Evolutionary conservation across 1,284 basidiomycete species (phyloP).

Genomic region (Fomitopsis schrenkii): DNA sequence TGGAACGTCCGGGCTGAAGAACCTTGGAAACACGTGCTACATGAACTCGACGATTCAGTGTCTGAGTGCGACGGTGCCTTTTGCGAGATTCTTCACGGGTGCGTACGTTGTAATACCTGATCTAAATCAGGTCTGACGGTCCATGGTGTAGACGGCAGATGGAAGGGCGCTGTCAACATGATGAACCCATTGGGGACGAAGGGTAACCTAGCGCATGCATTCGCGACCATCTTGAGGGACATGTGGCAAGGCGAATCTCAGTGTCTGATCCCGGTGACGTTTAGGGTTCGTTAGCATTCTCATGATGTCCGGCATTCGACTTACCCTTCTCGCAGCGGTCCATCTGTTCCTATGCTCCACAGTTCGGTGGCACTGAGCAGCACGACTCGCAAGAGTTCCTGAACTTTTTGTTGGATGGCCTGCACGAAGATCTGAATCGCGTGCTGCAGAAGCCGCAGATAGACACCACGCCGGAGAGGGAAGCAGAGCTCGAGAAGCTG

Average conservation of each 20-base stretch:
- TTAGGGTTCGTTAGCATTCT: slow-evolving; percentile 60
- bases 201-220: slow-evolving; percentile 80
- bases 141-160: slow-evolving; percentile 66
- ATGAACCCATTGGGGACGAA: slow-evolving; percentile 88
- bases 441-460: slow-evolving; percentile 75
- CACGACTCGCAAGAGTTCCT: slow-evolving; percentile 99
- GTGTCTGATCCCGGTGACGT: slow-evolving; percentile 81
- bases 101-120: slow-evolving; percentile 8
- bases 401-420: slow-evolving; percentile 89
- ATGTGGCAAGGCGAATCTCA: slow-evolving; percentile 89
- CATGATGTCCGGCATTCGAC: slow-evolving; percentile 6
- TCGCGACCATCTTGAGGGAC: slow-evolving; percentile 80
- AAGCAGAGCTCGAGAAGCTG: slow-evolving; percentile 83
- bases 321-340: slow-evolving; percentile 49
- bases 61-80: slow-evolving; percentile 87
- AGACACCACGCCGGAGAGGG: slow-evolving; percentile 78
- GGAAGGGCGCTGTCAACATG: slow-evolving; percentile 86
- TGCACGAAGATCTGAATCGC: slow-evolving; percentile 96
- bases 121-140: neutral
- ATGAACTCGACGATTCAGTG: slow-evolving; percentile 99
- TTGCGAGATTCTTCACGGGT: slow-evolving; percentile 89
- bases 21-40: slow-evolving; percentile 98
- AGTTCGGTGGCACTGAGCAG: slow-evolving; percentile 90
- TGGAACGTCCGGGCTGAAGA: slow-evolving; percentile 87
- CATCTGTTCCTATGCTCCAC: slow-evolving; percentile 82